These are phyloP conservation scores for Pholiota microspora DNA, from an alignment of 768 basidiomycete genomes.

Conservation along the genomic window DNA sequence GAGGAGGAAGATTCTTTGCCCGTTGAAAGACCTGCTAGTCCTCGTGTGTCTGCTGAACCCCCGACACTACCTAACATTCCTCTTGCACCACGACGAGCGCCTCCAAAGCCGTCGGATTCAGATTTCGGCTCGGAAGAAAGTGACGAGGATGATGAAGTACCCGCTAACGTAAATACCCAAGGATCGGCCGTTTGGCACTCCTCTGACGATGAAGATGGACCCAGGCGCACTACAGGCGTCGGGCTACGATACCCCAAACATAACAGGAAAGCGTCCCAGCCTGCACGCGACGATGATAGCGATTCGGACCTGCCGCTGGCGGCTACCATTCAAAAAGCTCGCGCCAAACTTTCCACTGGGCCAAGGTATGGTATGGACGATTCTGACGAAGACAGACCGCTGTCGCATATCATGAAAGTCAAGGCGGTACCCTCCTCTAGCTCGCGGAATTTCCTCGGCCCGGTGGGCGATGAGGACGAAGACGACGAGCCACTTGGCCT, in stretches of 20 bases:
- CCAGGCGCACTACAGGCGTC: constrained; percentile 55
- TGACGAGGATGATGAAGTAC: constrained; percentile 23
- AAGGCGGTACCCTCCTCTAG: constrained; percentile 28
- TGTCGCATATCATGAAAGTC: constrained; percentile 46
- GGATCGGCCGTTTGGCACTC: constrained; percentile 47
- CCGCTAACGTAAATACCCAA: constrained; percentile 13
- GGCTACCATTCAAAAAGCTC: constrained; percentile 56
- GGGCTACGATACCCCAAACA: constrained; percentile 50
- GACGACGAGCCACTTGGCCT: constrained; percentile 70
- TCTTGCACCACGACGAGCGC: constrained; percentile 34
- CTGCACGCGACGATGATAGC: constrained; percentile 49
- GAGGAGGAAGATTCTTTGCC: constrained; percentile 1
- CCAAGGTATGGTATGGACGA: constrained; percentile 28
- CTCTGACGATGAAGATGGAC: constrained; percentile 58
- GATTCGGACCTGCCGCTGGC: constrained; percentile 83
- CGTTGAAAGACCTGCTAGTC: not conserved
- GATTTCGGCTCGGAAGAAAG: constrained; percentile 54
- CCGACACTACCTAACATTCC: constrained; percentile 44
- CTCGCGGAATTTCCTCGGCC: constrained; percentile 10
- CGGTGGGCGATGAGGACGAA: constrained; percentile 50
- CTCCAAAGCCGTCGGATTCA: constrained; percentile 38
- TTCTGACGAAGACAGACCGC: constrained; percentile 73
- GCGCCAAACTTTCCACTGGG: constrained; percentile 37
- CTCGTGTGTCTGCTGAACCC: constrained; percentile 22
- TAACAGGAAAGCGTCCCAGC: constrained; percentile 16